Conservation (phyloP, 2,329 filamentous ascomycete species). For the Calonectria naviculata region DNA sequence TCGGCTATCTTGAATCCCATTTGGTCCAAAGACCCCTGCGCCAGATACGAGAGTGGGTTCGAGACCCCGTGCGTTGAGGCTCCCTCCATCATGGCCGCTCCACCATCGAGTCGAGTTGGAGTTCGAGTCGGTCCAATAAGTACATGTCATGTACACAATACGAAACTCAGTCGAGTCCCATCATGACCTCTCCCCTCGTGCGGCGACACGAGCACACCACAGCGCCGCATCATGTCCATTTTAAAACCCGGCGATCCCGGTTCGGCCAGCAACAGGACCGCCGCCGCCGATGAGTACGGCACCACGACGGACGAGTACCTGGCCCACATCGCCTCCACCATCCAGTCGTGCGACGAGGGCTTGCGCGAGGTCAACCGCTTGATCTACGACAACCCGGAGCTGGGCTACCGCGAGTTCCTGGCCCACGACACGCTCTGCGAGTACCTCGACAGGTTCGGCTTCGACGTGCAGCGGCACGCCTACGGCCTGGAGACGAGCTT, state of each 20-base stretch:
- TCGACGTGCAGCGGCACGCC: not conserved
- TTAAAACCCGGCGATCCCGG: not conserved
- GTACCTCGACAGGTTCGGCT: not conserved
- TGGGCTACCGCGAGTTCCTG: not conserved
- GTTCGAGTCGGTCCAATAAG: not conserved
- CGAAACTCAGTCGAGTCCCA: not conserved
- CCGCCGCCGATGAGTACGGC: not conserved
- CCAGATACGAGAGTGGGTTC: slow-evolving; percentile 1
- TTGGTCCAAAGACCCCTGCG: not conserved
- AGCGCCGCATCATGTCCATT: not conserved
- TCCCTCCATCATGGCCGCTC: not conserved
- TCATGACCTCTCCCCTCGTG: not conserved
- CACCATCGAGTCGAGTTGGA: no score
- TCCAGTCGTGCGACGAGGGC: not conserved
- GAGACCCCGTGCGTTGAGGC: no score
- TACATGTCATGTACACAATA: not conserved
- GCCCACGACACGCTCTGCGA: not conserved
- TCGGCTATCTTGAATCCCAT: slow-evolving; percentile 6
- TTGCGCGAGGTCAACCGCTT: not conserved
- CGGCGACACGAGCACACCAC: not conserved
- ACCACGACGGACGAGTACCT: not conserved
- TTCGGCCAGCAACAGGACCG: not conserved
- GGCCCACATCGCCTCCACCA: not conserved
- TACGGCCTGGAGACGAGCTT: not conserved
- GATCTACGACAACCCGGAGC: not conserved